Percentiles rank a stretch among this genome's conserved stretches.
phyloP scores from a whole-genome alignment of 2,329 filamentous ascomycete species.

The Scytalidium lignicola region DNA sequence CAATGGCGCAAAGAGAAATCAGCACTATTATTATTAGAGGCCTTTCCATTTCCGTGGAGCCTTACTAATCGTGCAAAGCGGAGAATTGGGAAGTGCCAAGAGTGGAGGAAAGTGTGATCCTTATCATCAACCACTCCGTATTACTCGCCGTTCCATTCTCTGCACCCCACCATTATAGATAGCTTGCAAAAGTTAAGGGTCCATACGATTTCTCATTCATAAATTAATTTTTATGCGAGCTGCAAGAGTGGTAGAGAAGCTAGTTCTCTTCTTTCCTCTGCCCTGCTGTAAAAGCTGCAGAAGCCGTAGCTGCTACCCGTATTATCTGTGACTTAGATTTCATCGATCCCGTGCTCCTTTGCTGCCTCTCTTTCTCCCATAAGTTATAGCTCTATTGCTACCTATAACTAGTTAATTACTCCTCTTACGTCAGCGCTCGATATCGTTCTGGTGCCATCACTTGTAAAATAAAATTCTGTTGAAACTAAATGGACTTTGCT shows the following conservation, averaged over 20 bases:
- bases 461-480: neutral
- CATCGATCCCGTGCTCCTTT: neutral
- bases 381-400: neutral
- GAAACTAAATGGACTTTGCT: neutral
- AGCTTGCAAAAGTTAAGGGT: too few relatives aligned
- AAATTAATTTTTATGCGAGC: too few relatives aligned
- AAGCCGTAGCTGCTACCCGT: neutral
- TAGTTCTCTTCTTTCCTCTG: too few relatives aligned
- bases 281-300: too few relatives aligned
- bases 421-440: neutral
- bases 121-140: neutral
- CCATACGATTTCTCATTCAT: too few relatives aligned
- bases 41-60: too few relatives aligned
- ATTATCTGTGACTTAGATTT: neutral
- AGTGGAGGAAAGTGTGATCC: slow-evolving; percentile 6
- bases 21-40: too few relatives aligned
- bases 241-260: too few relatives aligned
- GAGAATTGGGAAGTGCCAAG: slow-evolving; percentile 2
- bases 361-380: neutral
- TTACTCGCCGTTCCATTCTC: too few relatives aligned
- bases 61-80: neutral
- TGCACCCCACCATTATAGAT: too few relatives aligned
- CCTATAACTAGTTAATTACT: too few relatives aligned
- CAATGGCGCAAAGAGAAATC: too few relatives aligned
- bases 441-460: neutral